A percentile compares a stretch with the other conserved stretches of the same genome.
These are phyloP conservation scores for Penicillium vulpinum DNA, from an alignment of 2,329 filamentous ascomycete genomes.

Conservation along the genomic window DNA sequence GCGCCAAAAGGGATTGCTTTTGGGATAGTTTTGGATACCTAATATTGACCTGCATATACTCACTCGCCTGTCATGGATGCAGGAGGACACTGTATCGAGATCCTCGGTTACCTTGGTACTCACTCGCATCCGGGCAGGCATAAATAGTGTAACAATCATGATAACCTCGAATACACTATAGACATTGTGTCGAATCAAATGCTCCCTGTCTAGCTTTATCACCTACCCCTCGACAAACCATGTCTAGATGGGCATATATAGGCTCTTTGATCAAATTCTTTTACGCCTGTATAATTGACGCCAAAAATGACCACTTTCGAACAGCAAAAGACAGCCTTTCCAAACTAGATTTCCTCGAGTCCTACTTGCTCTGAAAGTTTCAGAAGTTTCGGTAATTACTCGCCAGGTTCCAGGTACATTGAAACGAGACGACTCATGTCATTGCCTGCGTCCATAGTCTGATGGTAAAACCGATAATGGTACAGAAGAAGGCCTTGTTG, in stretches of 20 bases:
- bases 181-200: neutral
- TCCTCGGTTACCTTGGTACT: neutral
- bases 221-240: neutral
- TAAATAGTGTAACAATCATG: neutral
- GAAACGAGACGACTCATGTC: too few species aligned
- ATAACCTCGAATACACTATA: neutral
- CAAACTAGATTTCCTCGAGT: too few species aligned
- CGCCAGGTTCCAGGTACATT: too few species aligned
- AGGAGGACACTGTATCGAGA: neutral
- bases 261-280: too few species aligned
- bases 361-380: too few species aligned
- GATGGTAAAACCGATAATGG: too few species aligned
- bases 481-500: too few species aligned
- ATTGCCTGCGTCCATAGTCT: too few species aligned
- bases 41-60: slow-evolving; percentile 10
- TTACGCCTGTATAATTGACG: too few species aligned
- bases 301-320: too few species aligned
- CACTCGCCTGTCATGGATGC: neutral
- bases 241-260: neutral
- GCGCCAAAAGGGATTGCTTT: neutral
- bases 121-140: neutral
- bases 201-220: neutral
- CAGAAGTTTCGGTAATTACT: too few species aligned
- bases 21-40: slow-evolving; percentile 17
- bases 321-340: too few species aligned